Conservation (phyloP, 164 flowering plant genomes). For the Pachysandra terminalis region DNA sequence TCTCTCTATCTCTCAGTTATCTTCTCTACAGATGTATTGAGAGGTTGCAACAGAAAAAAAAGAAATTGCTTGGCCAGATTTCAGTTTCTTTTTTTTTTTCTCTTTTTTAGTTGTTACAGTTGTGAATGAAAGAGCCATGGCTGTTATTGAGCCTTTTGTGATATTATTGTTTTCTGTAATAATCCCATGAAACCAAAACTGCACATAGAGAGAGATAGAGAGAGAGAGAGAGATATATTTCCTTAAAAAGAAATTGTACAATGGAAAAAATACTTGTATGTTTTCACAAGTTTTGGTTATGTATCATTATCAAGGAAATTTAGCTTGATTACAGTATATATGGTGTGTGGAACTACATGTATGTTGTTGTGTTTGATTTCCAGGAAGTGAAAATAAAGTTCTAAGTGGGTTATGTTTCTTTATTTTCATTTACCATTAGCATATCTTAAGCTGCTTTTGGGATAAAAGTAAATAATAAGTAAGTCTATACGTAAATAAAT, state of each 20-base stretch:
- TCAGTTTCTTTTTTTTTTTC: background rate
- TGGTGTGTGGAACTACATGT: too few species aligned
- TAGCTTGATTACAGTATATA: too few species aligned
- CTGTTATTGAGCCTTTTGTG: conserved; percentile 1
- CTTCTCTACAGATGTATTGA: background rate
- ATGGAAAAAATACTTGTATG: conserved; percentile 5
- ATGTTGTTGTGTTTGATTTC: too few species aligned
- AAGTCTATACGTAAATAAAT: too few species aligned
- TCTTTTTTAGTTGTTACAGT: conserved; percentile 5
- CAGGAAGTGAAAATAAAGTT: too few species aligned
- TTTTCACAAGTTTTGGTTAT: background rate
- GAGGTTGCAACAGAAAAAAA: background rate
- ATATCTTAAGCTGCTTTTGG: too few species aligned
- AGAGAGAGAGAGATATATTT: conserved; percentile 8
- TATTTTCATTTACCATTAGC: too few species aligned
- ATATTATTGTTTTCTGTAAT: conserved; percentile 15
- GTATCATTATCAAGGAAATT: background rate
- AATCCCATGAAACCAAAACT: conserved; percentile 10
- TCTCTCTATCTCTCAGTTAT: background rate
- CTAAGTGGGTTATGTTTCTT: too few species aligned
- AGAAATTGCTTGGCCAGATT: too few species aligned
- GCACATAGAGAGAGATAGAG: conserved; percentile 5
- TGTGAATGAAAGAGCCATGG: conserved; percentile 7
- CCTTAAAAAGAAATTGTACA: conserved; percentile 17
- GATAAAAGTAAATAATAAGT: too few species aligned